phyloP scores from a whole-genome alignment of 1,139 yeast genomes.

The Debaryomycetaceae sp. region DNA sequence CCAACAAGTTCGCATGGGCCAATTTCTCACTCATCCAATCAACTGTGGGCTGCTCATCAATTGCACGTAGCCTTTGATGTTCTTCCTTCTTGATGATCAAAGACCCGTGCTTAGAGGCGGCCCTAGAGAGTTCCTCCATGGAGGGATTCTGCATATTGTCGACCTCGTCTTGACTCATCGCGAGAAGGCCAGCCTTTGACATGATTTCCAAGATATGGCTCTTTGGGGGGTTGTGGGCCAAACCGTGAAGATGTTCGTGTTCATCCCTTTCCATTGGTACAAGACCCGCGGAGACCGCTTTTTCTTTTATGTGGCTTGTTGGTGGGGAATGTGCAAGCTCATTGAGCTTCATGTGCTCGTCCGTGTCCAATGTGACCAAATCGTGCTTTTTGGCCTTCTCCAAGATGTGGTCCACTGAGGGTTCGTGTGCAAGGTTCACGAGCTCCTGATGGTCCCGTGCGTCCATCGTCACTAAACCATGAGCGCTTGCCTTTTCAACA shows the following conservation, averaged over 20 bases:
- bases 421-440: slow-evolving; percentile 5
- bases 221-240: slow-evolving; percentile 16
- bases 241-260: slow-evolving; percentile 13
- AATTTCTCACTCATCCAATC: slow-evolving; percentile 16
- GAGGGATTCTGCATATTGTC: slow-evolving; percentile 13
- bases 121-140: slow-evolving; percentile 10
- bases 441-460: slow-evolving; percentile 9
- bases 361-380: slow-evolving; percentile 16
- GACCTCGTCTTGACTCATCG: slow-evolving; percentile 8
- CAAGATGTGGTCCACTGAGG: slow-evolving; percentile 12
- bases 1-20: slow-evolving; percentile 19
- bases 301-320: slow-evolving; percentile 19
- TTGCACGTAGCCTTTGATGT: slow-evolving; percentile 1
- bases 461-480: slow-evolving; percentile 17
- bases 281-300: slow-evolving; percentile 19
- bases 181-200: slow-evolving; percentile 7
- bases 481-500: slow-evolving; percentile 18
- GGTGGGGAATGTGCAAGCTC: slow-evolving; percentile 21
- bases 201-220: slow-evolving; percentile 18
- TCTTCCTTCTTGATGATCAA: slow-evolving; percentile 8
- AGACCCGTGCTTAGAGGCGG: slow-evolving; percentile 8
- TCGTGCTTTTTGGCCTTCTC: slow-evolving; percentile 16
- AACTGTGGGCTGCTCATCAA: slow-evolving; percentile 13
- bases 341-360: slow-evolving; percentile 14
- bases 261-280: slow-evolving; percentile 16